Base-by-base conservation (phyloP, 2,329 filamentous ascomycete genomes). In the Aspergillus quadricinctus region DNA sequence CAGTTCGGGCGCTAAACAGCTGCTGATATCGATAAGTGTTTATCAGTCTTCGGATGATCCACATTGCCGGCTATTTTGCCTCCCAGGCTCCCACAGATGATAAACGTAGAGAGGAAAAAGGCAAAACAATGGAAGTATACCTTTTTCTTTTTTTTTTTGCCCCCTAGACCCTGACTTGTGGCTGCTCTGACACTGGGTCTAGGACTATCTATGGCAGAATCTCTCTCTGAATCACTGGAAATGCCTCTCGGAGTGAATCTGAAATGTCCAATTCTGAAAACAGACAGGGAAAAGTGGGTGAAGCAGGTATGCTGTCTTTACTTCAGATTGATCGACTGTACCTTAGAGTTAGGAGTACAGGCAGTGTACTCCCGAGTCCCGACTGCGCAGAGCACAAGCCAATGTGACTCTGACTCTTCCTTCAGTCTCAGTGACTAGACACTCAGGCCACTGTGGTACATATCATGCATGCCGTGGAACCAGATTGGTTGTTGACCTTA, bases 391-490 rank as follows among this genome's bases (percentile, higher is more conserved):
- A 53, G 27, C 45, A 53, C 50, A 31, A 52, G 50, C 54, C 27
- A 50, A 27, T 46, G 49, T 31, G 35, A 43, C 11, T 29, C 23
- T 41, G 29, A 25, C 28, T 29, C 35, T 37, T 52, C 45, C 28
- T 25, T 29, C 31, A 49, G 41, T 41, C 50, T 52, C 56, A 43
- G 54, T 55, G 48, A 53, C 56, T 57, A 43, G 23, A 49, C 57
- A 35, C 37, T 58, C 55, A 51, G 56, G 58, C 56, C 54, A 57
- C 51, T 58, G 64, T 66, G 61, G 61, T 60, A 66, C 65, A 50
- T 56, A 55, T 59, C 60, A 56, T 62, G 61, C 61, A 60, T 46
- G 56, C 60, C 55, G 63, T 65, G 64, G 61, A 63, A 65, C 65
- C 60, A 48, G 49, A 53, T 55, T 50, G 54, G 53, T 60, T 52